phyloP scores from a whole-genome alignment of 1,284 basidiomycete species.

The Sparassis latifolia region DNA sequence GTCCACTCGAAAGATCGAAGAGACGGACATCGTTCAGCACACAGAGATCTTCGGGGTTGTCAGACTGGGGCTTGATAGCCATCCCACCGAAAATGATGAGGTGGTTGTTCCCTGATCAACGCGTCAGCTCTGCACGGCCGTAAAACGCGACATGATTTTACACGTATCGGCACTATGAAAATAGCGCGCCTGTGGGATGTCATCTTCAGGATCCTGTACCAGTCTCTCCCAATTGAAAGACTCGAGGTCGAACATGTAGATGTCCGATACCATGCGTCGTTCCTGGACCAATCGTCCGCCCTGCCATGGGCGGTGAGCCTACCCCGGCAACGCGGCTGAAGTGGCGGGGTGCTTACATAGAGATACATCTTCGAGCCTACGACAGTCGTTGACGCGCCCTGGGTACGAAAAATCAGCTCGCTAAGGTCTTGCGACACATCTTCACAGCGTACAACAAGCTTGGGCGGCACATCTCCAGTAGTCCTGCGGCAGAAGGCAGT shows the following conservation, averaged over 20 bases:
- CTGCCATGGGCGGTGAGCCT: slow-evolving; percentile 26
- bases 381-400: slow-evolving; percentile 83
- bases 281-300: slow-evolving; percentile 84
- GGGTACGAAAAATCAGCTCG: slow-evolving; percentile 4
- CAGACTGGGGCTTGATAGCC: slow-evolving; percentile 67
- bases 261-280: slow-evolving; percentile 81
- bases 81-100: slow-evolving; percentile 91
- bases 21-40: slow-evolving; percentile 85
- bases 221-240: slow-evolving; percentile 75
- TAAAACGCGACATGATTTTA: slow-evolving; percentile 27
- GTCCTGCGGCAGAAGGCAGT: slow-evolving; percentile 82
- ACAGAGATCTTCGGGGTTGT: slow-evolving; percentile 65
- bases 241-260: slow-evolving; percentile 81
- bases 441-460: slow-evolving; percentile 70
- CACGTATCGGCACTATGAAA: slow-evolving; percentile 90
- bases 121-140: slow-evolving; percentile 11
- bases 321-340: not conserved
- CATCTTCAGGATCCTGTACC: slow-evolving; percentile 54
- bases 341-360: slow-evolving; percentile 50
- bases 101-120: slow-evolving; percentile 68
- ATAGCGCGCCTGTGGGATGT: slow-evolving; percentile 73
- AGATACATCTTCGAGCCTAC: slow-evolving; percentile 81
- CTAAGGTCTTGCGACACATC: not conserved
- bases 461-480: slow-evolving; percentile 81
- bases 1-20: slow-evolving; percentile 65